Evolutionary conservation across 805 yeast species (phyloP), one percentile per base, ranked within the genome.

Genomic region (Saccharomyces eubayanus): DNA sequence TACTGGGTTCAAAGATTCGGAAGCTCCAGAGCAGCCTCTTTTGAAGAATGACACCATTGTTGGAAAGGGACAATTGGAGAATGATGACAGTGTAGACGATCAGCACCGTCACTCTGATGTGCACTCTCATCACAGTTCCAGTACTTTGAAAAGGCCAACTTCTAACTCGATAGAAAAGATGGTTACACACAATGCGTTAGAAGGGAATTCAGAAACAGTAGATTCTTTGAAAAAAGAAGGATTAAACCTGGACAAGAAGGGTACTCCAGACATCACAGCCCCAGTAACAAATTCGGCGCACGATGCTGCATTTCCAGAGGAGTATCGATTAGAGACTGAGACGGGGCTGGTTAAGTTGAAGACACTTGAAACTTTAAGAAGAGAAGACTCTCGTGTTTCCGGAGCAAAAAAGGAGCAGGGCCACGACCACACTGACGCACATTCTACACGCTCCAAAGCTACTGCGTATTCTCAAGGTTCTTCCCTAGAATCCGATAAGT

Each of bases 311-410:
- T 83, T 84, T 69, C 88, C 88, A 2, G 88, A 84, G 71, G 89
- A 84, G 61, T 84, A 81, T 62, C 77, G 80, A 16, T 56, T 83
- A 59, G 89, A 84, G 68, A 83, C 89, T 0, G 75, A 73, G 41
- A 83, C 88, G 1, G 89, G 89, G 48, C 70, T 84, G 51, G 88
- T 84, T 14, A 82, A 80, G 24, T 80, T 79, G 14, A 70, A 74
- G 52, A 82, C 87, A 0, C 70, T 82, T 53, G 79, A 74, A 49
- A 73, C 75, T 2, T 55, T 83, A 24, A 85, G 84, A 43, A 76
- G 85, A 67, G 59, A 62, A 21, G 59, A 62, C 14, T 62, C 66
- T 5, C 58, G 59, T 40, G 57, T 46, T 4, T 57, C 65, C 6
- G 31, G 52, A 11, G 50, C 51, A 31, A 51, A 47, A 41, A 46